Conservation (phyloP, 495 filamentous ascomycete genomes). For the Xylaria venustula region DNA sequence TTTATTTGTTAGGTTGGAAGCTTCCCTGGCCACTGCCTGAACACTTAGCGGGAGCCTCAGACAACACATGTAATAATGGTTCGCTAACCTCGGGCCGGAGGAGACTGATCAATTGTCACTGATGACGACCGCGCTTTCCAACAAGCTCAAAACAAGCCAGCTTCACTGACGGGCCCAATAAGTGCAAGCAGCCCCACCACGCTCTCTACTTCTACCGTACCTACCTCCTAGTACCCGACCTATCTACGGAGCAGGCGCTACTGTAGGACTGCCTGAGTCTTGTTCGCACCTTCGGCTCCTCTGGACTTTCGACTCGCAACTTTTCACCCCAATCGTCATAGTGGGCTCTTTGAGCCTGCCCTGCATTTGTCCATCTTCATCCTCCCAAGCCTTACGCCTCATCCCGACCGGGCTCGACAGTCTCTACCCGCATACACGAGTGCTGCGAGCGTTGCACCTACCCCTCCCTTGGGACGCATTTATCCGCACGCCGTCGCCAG, state of each 20-base stretch:
- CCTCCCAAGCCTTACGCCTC: background rate
- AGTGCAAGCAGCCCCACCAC: conserved; percentile 7
- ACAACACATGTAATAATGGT: too few relatives aligned
- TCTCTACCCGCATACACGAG: background rate
- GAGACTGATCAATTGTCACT: too few relatives aligned
- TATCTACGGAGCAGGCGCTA: too few relatives aligned
- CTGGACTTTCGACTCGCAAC: background rate
- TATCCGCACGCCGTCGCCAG: background rate
- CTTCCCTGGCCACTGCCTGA: too few relatives aligned
- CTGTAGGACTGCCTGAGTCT: conserved; percentile 7
- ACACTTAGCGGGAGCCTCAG: too few relatives aligned
- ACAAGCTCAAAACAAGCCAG: too few relatives aligned
- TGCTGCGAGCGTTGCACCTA: background rate
- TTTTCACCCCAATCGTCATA: conserved; percentile 15
- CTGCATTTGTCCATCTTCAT: background rate
- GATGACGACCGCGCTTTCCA: too few relatives aligned
- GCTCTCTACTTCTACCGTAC: too few relatives aligned
- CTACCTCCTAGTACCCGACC: too few relatives aligned
- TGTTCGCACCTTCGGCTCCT: background rate
- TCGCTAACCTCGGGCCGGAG: too few relatives aligned
- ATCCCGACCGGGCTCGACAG: background rate
- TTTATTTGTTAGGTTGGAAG: too few relatives aligned
- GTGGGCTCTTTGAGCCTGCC: background rate
- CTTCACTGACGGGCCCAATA: too few relatives aligned
- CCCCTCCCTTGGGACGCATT: background rate